These are phyloP conservation scores for Alternaria sp. DNA, from an alignment of 2,329 filamentous ascomycete species.

Conservation along the genomic window DNA sequence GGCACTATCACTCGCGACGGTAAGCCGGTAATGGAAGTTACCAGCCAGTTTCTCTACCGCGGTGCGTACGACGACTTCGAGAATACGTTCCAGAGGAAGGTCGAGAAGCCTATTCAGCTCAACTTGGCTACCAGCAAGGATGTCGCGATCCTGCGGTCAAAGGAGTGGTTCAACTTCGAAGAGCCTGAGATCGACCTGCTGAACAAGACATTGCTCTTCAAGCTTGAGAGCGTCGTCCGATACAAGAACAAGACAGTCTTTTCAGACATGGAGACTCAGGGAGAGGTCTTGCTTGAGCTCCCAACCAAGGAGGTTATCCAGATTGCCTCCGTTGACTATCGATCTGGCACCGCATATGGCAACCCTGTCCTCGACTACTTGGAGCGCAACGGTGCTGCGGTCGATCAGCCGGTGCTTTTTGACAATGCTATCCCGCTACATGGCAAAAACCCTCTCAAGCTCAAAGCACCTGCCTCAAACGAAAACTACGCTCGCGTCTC, in stretches of 20 bases:
- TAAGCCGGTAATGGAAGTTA: conserved; percentile 94
- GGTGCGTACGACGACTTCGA: conserved; percentile 91
- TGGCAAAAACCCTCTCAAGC: conserved; percentile 84
- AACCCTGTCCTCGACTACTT: conserved; percentile 98
- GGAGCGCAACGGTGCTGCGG: conserved; percentile 85
- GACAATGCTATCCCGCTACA: conserved; percentile 96
- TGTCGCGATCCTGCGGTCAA: conserved; percentile 90
- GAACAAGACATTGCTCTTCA: conserved; percentile 94
- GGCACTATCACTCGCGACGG: conserved; percentile 89
- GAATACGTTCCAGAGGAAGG: conserved; percentile 98
- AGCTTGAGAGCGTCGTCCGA: conserved; percentile 85
- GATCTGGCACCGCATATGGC: conserved; percentile 87
- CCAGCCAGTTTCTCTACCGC: conserved; percentile 96
- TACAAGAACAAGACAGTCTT: conserved; percentile 96
- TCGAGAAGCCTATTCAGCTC: conserved; percentile 92
- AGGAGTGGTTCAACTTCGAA: conserved; percentile 94
- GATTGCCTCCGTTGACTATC: conserved; percentile 96
- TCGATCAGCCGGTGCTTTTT: conserved; percentile 96
- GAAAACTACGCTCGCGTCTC: conserved; percentile 98
- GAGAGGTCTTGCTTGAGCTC: conserved; percentile 91
- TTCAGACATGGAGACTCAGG: conserved; percentile 88
- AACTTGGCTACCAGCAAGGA: conserved; percentile 88
- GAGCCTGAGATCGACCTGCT: conserved; percentile 87
- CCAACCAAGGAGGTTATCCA: conserved; percentile 97
- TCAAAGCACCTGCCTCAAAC: conserved; percentile 93